phyloP scores from a whole-genome alignment of 2,329 filamentous ascomycete species.

The Dactylella cylindrospora region DNA sequence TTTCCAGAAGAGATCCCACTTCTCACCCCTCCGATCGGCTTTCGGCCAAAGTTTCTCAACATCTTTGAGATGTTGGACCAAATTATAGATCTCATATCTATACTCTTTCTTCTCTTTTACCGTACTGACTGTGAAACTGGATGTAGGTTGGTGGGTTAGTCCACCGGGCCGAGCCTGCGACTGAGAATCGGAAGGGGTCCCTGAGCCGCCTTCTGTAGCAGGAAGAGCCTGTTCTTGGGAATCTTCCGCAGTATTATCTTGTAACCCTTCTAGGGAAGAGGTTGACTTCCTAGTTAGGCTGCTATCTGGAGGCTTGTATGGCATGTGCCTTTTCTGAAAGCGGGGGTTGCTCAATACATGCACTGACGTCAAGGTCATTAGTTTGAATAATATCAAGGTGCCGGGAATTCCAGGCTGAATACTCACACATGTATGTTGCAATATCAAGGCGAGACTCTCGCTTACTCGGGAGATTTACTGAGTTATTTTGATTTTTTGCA shows the following conservation, averaged over 20 bases:
- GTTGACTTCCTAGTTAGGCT: too few relatives aligned
- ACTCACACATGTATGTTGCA: slow-evolving; percentile 15
- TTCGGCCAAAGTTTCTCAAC: slow-evolving; percentile 7
- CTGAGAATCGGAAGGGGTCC: too few relatives aligned
- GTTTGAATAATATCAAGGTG: not conserved
- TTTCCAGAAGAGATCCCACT: slow-evolving; percentile 11
- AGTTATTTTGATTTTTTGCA: not conserved
- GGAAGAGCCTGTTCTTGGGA: too few relatives aligned
- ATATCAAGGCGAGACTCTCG: slow-evolving; percentile 9
- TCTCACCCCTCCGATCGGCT: slow-evolving; percentile 1
- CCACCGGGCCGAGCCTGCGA: too few relatives aligned
- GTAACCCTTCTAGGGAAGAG: too few relatives aligned
- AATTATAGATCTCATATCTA: not conserved
- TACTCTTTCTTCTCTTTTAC: not conserved
- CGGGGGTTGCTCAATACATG: not conserved
- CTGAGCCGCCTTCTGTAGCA: too few relatives aligned
- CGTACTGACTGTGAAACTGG: not conserved
- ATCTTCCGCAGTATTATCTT: too few relatives aligned
- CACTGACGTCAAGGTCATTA: not conserved
- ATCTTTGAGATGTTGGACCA: not conserved
- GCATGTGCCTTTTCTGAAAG: not conserved
- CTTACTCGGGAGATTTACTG: not conserved
- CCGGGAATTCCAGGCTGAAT: too few relatives aligned
- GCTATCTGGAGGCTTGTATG: too few relatives aligned
- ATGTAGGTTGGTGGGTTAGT: too few relatives aligned